Evolutionary conservation across 495 filamentous ascomycete species (phyloP).

Genomic region (Lasiosphaeria ovina): DNA sequence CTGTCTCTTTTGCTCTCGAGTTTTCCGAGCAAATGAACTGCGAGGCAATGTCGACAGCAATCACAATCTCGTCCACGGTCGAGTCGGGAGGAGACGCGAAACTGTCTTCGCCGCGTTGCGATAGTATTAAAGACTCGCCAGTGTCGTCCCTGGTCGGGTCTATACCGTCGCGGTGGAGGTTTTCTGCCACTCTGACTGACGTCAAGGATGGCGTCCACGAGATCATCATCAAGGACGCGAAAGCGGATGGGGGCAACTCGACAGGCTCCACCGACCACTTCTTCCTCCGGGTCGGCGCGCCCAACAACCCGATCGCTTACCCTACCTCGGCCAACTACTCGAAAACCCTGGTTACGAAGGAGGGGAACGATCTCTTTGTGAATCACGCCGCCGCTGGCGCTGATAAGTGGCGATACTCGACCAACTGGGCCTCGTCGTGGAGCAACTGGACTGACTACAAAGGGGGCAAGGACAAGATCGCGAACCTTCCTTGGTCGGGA

Average conservation of each 20-base stretch:
- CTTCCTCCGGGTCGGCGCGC: slow-evolving; percentile 48
- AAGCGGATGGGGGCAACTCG: slow-evolving; percentile 31
- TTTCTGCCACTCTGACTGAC: slow-evolving; percentile 45
- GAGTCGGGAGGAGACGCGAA: slow-evolving; percentile 39
- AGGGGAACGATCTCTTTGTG: slow-evolving; percentile 45
- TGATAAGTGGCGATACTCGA: slow-evolving; percentile 62
- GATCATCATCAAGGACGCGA: slow-evolving; percentile 58
- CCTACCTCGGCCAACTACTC: slow-evolving; percentile 60
- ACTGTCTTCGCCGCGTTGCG: slow-evolving; percentile 12
- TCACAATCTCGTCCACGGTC: slow-evolving; percentile 49
- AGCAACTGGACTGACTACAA: slow-evolving; percentile 59
- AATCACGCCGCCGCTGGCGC: slow-evolving; percentile 63
- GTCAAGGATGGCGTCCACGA: slow-evolving; percentile 57
- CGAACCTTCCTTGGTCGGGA: slow-evolving; percentile 54
- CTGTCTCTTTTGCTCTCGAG: slow-evolving; percentile 53
- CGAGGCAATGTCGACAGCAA: slow-evolving; percentile 37
- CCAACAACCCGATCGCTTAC: slow-evolving; percentile 58
- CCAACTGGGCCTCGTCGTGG: slow-evolving; percentile 61
- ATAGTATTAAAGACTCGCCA: slow-evolving; percentile 50
- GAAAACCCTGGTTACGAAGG: slow-evolving; percentile 44
- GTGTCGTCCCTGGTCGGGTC: slow-evolving; percentile 50
- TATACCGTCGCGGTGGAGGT: slow-evolving; percentile 44
- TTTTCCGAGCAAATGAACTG: slow-evolving; percentile 69
- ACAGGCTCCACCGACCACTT: slow-evolving; percentile 41
- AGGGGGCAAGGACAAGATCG: slow-evolving; percentile 49